Evolutionary conservation across 805 yeast species (phyloP).

Genomic region (Hanseniaspora guilliermondii): DNA sequence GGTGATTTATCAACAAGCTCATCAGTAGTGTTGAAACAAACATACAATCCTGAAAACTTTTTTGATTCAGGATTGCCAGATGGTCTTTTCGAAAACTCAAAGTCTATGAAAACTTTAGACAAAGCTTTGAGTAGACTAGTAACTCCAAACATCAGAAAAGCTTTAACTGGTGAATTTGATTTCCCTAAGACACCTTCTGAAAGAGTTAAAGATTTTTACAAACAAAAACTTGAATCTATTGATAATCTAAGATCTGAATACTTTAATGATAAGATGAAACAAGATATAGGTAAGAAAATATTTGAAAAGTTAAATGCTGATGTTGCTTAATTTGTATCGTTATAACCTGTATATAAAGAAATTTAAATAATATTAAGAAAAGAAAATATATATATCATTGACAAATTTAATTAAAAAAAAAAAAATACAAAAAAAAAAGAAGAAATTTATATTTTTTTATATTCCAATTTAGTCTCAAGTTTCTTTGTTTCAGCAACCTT

Average conservation of each 20-base stretch:
- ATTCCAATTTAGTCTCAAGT: slow-evolving; percentile 89
- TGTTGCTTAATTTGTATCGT: not conserved
- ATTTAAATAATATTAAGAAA: slow-evolving; percentile 12
- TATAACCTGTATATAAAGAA: slow-evolving; percentile 15
- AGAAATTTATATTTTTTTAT: slow-evolving; percentile 60
- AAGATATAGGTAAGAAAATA: slow-evolving; percentile 34
- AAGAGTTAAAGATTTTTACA: slow-evolving; percentile 49
- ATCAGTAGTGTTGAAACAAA: slow-evolving; percentile 51
- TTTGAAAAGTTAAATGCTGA: slow-evolving; percentile 25
- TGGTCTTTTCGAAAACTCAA: slow-evolving; percentile 34
- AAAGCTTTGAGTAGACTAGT: slow-evolving; percentile 30
- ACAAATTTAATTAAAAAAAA: not conserved
- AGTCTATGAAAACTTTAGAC: slow-evolving; percentile 26
- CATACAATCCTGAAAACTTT: slow-evolving; percentile 59
- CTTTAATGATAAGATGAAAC: slow-evolving; percentile 33
- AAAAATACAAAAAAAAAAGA: not conserved
- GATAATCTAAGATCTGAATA: slow-evolving; percentile 21
- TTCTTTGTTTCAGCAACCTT: slow-evolving; percentile 95
- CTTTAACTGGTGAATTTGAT: slow-evolving; percentile 32
- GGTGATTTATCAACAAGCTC: slow-evolving; percentile 46
- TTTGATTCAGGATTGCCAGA: slow-evolving; percentile 58
- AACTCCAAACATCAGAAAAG: slow-evolving; percentile 44
- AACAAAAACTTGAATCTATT: slow-evolving; percentile 31
- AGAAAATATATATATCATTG: not conserved
- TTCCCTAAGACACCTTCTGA: slow-evolving; percentile 60